Percentiles rank a stretch among this genome's conserved stretches.
phyloP scores from a whole-genome alignment of 805 yeast species.

The Lipomyces lipofer region DNA sequence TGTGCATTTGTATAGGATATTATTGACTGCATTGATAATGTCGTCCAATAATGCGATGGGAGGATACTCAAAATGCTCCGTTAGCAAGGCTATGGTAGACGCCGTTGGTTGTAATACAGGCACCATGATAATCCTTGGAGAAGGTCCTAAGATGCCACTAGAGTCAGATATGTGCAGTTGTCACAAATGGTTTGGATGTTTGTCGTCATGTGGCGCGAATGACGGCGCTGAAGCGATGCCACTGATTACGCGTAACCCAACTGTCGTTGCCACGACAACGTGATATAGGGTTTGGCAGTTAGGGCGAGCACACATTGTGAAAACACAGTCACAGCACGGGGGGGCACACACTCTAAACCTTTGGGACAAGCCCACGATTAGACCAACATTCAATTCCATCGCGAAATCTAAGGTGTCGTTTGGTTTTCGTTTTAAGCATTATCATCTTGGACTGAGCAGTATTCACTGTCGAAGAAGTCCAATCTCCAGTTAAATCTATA shows the following conservation, averaged over 20 bases:
- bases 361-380: neutral
- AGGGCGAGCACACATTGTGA: neutral
- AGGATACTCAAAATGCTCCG: constrained; percentile 84
- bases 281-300: constrained; percentile 3
- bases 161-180: too few relatives aligned
- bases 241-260: neutral
- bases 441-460: constrained; percentile 39
- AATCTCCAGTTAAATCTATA: neutral
- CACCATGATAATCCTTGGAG: constrained; percentile 3
- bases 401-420: constrained; percentile 18
- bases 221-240: too few relatives aligned
- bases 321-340: constrained; percentile 11
- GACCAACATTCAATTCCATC: too few relatives aligned
- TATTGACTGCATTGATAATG: constrained; percentile 83
- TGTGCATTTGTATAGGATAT: constrained; percentile 77
- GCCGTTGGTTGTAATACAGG: constrained; percentile 23
- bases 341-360: neutral
- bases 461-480: constrained; percentile 41
- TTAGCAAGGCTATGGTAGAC: constrained; percentile 53
- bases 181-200: too few relatives aligned
- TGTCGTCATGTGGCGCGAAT: too few relatives aligned
- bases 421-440: neutral
- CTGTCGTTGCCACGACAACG: constrained; percentile 5
- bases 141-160: too few relatives aligned
- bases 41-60: constrained; percentile 84